Conservation (phyloP, 2,329 filamentous ascomycete genomes). For the Ophiocordyceps polyrhachis-furcata region DNA sequence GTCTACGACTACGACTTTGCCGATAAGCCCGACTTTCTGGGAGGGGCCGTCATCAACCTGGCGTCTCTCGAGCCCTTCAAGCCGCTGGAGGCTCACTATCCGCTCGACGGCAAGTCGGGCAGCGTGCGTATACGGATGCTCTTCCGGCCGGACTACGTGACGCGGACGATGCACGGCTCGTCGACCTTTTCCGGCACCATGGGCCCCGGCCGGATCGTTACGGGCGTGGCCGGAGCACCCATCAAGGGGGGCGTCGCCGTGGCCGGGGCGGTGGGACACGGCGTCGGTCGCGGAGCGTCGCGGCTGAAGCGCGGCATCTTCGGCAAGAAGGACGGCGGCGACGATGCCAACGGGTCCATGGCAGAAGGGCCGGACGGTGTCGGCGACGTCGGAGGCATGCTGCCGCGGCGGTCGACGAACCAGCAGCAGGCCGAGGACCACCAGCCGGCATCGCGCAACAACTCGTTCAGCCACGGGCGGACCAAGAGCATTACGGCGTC, state of each 20-base stretch:
- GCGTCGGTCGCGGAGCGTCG: constrained; percentile 74
- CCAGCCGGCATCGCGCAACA: constrained; percentile 10
- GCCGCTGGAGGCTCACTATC: constrained; percentile 53
- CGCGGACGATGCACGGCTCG: constrained; percentile 69
- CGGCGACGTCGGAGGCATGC: constrained; percentile 15
- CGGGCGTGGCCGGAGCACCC: constrained; percentile 64
- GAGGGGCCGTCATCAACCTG: constrained; percentile 56
- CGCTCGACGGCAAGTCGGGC: constrained; percentile 79
- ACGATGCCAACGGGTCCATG: constrained; percentile 28
- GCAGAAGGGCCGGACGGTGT: constrained; percentile 21
- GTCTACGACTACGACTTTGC: constrained; percentile 96
- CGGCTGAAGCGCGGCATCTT: constrained; percentile 79
- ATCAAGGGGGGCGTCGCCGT: constrained; percentile 80
- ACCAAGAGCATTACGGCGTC: constrained; percentile 43
- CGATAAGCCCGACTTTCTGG: constrained; percentile 84
- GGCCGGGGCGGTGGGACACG: constrained; percentile 50
- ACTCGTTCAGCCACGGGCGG: constrained; percentile 23
- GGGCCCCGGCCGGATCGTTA: constrained; percentile 75
- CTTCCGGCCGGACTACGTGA: constrained; percentile 86
- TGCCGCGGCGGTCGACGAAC: constrained; percentile 22
- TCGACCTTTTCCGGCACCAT: constrained; percentile 90
- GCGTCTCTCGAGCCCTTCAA: constrained; percentile 70
- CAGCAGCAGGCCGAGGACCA: constrained; percentile 12
- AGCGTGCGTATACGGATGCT: constrained; percentile 64
- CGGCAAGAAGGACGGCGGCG: constrained; percentile 46